A percentile compares a stretch with the other conserved stretches of the same genome.
Evolutionary conservation across 495 filamentous ascomycete species (phyloP).

Genomic region (Lophiotrema nucula): DNA sequence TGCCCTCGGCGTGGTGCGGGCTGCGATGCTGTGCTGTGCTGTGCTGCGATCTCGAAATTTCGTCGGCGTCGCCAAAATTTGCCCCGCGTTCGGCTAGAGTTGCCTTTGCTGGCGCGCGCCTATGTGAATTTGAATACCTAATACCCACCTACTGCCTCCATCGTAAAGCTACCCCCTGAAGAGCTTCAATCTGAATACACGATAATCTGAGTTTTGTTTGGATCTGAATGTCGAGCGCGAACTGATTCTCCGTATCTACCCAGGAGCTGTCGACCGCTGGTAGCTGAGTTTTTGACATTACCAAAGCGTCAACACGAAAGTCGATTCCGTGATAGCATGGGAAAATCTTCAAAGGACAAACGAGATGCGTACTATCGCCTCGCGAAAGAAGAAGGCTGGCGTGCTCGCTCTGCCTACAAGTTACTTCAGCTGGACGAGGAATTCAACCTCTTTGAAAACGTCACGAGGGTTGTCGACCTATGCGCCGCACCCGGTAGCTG

Average conservation of each 20-base stretch:
- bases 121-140: too few species aligned
- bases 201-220: too few species aligned
- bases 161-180: too few species aligned
- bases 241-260: background rate
- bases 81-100: constrained; percentile 23
- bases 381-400: constrained; percentile 98
- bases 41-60: constrained; percentile 1
- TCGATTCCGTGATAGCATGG: constrained; percentile 56
- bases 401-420: constrained; percentile 94
- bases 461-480: constrained; percentile 92
- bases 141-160: too few species aligned
- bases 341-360: constrained; percentile 98
- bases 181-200: too few species aligned
- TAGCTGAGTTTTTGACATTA: background rate
- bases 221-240: too few species aligned
- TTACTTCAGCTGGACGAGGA: constrained; percentile 94
- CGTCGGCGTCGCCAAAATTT: constrained; percentile 24
- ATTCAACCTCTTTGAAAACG: constrained; percentile 84
- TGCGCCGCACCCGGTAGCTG: constrained; percentile 96
- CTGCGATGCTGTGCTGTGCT: background rate
- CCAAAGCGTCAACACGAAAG: background rate
- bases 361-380: constrained; percentile 96
- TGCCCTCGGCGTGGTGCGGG: background rate
- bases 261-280: background rate
- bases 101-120: constrained; percentile 8